Conservation (phyloP, 2,329 filamentous ascomycete genomes). For the Colletotrichum gigasporum region DNA sequence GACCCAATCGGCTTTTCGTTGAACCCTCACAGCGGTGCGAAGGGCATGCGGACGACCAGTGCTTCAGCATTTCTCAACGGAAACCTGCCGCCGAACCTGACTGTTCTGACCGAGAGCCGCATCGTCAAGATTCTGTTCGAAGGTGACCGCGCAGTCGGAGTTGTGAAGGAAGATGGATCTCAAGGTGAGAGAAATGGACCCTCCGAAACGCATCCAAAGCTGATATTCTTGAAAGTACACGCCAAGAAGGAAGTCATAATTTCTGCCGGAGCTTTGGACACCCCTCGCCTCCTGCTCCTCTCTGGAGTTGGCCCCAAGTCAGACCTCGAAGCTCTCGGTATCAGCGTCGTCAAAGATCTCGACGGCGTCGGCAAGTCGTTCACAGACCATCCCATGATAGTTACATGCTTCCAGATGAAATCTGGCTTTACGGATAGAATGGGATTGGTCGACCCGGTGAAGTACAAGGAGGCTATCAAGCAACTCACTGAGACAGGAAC, state of each 20-base stretch:
- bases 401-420: slow-evolving; percentile 27
- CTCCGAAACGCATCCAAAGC: no score
- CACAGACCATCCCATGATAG: slow-evolving; percentile 34
- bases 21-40: neutral
- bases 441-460: slow-evolving; percentile 1
- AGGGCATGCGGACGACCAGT: slow-evolving; percentile 9
- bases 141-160: slow-evolving; percentile 72
- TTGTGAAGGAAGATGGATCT: slow-evolving; percentile 9
- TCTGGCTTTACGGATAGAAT: slow-evolving; percentile 13
- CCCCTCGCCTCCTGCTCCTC: slow-evolving; percentile 54
- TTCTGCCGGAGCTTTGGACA: slow-evolving; percentile 73
- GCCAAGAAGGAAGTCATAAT: slow-evolving; percentile 75
- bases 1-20: slow-evolving; percentile 14
- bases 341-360: slow-evolving; percentile 1
- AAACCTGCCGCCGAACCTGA: slow-evolving; percentile 69
- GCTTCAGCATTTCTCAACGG: slow-evolving; percentile 17
- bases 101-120: slow-evolving; percentile 86
- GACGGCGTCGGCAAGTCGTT: neutral
- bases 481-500: slow-evolving; percentile 3
- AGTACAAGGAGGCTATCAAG: slow-evolving; percentile 11
- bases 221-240: neutral
- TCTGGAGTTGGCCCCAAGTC: neutral
- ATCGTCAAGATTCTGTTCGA: slow-evolving; percentile 82
- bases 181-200: neutral
- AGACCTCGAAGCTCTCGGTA: neutral